A percentile compares a stretch with the other conserved stretches of the same genome.
Conservation (phyloP, 257 asterid genomes). For the Jacaranda mimosifolia region DNA sequence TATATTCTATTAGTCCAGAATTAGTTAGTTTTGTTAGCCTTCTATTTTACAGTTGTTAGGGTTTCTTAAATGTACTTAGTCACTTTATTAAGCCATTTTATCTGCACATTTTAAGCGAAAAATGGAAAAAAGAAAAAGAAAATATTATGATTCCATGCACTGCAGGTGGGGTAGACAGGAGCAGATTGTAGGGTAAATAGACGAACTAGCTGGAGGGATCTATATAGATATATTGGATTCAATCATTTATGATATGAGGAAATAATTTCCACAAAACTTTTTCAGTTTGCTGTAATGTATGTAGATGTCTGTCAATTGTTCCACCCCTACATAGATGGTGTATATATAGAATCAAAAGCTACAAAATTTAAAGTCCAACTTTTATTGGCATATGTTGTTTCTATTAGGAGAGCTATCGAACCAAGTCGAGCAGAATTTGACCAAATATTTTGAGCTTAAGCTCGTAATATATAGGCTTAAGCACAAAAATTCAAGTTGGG, state of each 20-base stretch:
- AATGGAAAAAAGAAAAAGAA: not conserved
- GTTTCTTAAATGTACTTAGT: no score
- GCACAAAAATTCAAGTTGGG: no score
- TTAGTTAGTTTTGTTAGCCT: no score
- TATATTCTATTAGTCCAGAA: no score
- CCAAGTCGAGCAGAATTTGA: no score
- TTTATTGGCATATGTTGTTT: not conserved
- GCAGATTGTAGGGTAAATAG: not conserved
- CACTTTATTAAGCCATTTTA: no score
- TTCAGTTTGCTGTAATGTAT: not conserved
- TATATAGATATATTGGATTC: not conserved
- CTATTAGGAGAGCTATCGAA: no score
- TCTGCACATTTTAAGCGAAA: not conserved
- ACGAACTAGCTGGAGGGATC: not conserved
- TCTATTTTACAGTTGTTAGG: no score
- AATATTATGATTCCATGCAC: not conserved
- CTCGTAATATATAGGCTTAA: no score
- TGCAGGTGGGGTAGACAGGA: not conserved
- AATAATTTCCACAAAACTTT: not conserved
- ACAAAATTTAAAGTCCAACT: not conserved
- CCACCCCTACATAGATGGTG: not conserved
- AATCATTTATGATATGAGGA: slow-evolving; percentile 18
- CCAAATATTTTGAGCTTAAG: no score
- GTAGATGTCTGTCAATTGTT: not conserved
- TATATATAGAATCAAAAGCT: not conserved